phyloP scores from a whole-genome alignment of 306 rosid genomes.

The Casuarina glauca region DNA sequence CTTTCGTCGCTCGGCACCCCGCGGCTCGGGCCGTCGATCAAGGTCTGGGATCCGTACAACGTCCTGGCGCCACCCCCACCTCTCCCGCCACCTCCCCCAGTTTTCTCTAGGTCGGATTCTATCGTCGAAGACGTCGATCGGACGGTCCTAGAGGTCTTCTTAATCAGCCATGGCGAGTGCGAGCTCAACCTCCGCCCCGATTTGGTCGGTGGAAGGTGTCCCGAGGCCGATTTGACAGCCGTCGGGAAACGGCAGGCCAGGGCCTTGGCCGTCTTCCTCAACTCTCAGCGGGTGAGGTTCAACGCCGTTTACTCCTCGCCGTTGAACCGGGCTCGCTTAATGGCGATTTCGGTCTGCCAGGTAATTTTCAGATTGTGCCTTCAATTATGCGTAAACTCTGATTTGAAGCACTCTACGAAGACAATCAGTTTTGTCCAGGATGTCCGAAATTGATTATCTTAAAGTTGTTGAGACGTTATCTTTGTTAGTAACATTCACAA shows the following conservation, averaged over 20 bases:
- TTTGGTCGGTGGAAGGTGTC: conserved; percentile 75
- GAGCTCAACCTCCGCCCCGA: conserved; percentile 73
- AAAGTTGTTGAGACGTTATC: not conserved
- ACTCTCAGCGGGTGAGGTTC: conserved; percentile 79
- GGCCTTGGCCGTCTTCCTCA: conserved; percentile 91
- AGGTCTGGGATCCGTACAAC: conserved; percentile 98
- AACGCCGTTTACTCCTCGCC: conserved; percentile 77
- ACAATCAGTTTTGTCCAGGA: not conserved
- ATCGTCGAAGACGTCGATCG: conserved; percentile 53
- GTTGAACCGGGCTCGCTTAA: conserved; percentile 78
- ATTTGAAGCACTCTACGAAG: not conserved
- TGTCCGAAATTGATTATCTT: not conserved
- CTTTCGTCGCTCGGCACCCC: conserved; percentile 90
- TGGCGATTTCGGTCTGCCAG: conserved; percentile 80
- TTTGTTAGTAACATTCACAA: not conserved
- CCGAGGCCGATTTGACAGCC: conserved; percentile 58
- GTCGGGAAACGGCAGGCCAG: conserved; percentile 86
- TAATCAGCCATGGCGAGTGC: conserved; percentile 91
- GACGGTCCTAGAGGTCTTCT: conserved; percentile 65
- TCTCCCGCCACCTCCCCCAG: conserved; percentile 46
- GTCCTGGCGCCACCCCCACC: conserved; percentile 73
- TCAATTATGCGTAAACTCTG: not conserved
- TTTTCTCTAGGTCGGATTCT: conserved; percentile 46
- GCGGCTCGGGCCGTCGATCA: conserved; percentile 81
- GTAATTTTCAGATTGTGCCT: conserved; percentile 16